phyloP scores from a whole-genome alignment of 768 basidiomycete genomes.

The Macrolepiota albuminosa region DNA sequence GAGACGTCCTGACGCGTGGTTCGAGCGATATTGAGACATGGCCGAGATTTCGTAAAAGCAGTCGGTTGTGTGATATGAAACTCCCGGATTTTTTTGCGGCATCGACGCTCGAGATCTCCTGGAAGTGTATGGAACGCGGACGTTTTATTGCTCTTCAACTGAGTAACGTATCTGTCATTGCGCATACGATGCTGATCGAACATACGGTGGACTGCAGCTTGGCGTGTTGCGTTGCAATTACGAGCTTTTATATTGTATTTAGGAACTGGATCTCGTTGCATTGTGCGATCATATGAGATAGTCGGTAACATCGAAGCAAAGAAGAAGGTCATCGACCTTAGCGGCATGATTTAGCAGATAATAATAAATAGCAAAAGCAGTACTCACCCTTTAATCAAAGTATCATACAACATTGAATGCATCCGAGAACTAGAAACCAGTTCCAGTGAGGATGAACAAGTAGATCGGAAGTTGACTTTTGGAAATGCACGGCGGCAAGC shows the following conservation, averaged over 20 bases:
- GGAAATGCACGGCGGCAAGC: background rate
- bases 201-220: background rate
- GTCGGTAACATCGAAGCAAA: background rate
- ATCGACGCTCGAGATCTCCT: background rate
- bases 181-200: background rate
- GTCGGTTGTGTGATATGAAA: background rate
- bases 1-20: background rate
- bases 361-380: background rate
- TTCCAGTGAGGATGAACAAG: background rate
- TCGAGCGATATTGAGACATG: background rate
- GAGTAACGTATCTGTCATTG: background rate
- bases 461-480: background rate
- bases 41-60: background rate
- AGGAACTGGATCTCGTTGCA: background rate
- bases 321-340: background rate
- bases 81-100: background rate
- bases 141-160: background rate
- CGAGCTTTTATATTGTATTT: too few species aligned
- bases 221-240: background rate
- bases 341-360: background rate
- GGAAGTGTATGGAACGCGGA: too few species aligned
- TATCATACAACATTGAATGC: background rate
- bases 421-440: background rate
- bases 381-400: background rate
- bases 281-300: background rate